phyloP scores from a whole-genome alignment of 768 basidiomycete genomes.

The Gloeostereum incarnatum region DNA sequence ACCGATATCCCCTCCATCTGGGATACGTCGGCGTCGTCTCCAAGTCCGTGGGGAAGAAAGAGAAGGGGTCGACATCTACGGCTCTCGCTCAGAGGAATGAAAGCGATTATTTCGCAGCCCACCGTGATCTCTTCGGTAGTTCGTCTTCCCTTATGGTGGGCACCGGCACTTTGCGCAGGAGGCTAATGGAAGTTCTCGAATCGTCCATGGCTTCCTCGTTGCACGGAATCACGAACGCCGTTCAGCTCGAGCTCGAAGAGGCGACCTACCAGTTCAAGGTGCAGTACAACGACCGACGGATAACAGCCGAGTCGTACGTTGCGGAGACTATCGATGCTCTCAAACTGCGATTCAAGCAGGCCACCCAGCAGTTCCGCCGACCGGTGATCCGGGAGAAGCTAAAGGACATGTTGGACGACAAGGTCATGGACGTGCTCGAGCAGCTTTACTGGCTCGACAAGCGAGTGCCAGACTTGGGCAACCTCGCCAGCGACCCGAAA shows the following conservation, averaged over 20 bases:
- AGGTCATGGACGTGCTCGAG: slow-evolving; percentile 95
- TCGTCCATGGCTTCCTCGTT: slow-evolving; percentile 95
- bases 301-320: slow-evolving; percentile 94
- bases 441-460: slow-evolving; percentile 96
- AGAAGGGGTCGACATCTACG: slow-evolving; percentile 37
- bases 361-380: slow-evolving; percentile 78
- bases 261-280: slow-evolving; percentile 99
- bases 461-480: slow-evolving; percentile 65
- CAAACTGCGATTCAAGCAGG: slow-evolving; percentile 84
- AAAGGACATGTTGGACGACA: slow-evolving; percentile 90
- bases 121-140: slow-evolving; percentile 53
- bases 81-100: slow-evolving; percentile 48
- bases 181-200: slow-evolving; percentile 96
- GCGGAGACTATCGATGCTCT: slow-evolving; percentile 94
- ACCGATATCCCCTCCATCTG: slow-evolving; percentile 93
- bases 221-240: slow-evolving; percentile 94
- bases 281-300: slow-evolving; percentile 91
- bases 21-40: slow-evolving; percentile 97
- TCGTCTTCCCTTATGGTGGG: slow-evolving; percentile 77
- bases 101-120: slow-evolving; percentile 54
- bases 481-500: slow-evolving; percentile 59
- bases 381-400: slow-evolving; percentile 84
- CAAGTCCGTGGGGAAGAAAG: slow-evolving; percentile 58
- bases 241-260: slow-evolving; percentile 95
- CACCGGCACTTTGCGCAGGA: slow-evolving; percentile 79